Evolutionary conservation across 2,329 filamentous ascomycete species (phyloP), one percentile per base, ranked within the genome.

Genomic region (Byssoonygena ceratinophila): DNA sequence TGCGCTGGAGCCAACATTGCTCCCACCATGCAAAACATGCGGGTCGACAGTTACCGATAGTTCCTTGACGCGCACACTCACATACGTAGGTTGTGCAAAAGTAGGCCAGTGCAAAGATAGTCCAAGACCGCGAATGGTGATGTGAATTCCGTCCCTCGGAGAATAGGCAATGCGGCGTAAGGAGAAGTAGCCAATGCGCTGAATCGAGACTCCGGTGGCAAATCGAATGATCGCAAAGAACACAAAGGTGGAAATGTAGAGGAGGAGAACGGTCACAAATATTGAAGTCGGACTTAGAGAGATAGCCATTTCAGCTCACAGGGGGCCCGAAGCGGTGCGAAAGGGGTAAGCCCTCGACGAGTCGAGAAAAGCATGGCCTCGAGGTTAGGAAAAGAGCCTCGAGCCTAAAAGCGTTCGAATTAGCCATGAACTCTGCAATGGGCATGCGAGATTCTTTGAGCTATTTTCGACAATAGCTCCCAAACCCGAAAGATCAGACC

Each of bases 31-130:
- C 63, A 47, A 69, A 45, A 81, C 78, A 55, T 79, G 78, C 43
- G 89, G 74, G 64, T 98, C 87, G 40, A 97, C 68, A 0, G 87
- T 94, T 47, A 98, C 77, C 46, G 83, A 85, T 46, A 96, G 74
- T 65, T 96, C 92, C 62, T 82, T 87, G 55, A 98, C 71, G 7
- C 92, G 86, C 47, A 98, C 76, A 66, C 90, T 97, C 61, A 95
- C 74, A 89, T 91, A 97, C 57, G 94, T 97, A 41, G 92, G 92
- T 67, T 97, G 89, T 44, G 91, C 88, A 70, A 98, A 97, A 4
- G 92, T 97, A 11, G 92, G 92, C 3, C 90, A 83, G 70, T 98
- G 92, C 57, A 97, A 71, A 53, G 87, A 85, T 61, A 98, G 76
- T 41, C 92, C 89, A 49, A 98, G 76, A 47, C 90, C 87, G 47